Base-by-base conservation (phyloP, 257 asterid species). In the Przewalskia tangutica region DNA sequence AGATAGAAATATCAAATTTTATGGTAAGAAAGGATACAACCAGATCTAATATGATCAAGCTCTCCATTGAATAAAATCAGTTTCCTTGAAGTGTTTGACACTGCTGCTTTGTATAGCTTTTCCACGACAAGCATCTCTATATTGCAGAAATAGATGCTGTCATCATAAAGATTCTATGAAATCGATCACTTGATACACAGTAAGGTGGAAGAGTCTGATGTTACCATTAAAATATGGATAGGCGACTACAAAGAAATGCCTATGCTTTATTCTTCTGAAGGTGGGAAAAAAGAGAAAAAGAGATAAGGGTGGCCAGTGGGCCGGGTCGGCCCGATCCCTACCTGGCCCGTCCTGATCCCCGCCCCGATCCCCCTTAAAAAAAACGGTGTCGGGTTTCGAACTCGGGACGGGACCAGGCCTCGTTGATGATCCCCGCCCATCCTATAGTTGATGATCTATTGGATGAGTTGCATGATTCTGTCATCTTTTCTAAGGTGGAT, bases 51-150 rank as follows among this genome's bases (percentile, higher is more conserved):
- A 71, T 97, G 89, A 85, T 95, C 98, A 46, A 95, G 97, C 83
- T 95, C 98, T 40, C 99, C 98, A 36, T 95, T 93, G 90, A 95
- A 95, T 80, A 95, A 87, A 68, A 95, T 89, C 87, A 95, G 77
- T 81, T 89, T 88, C 14, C 95, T 87, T 0, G 91, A 83, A 81
- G 97, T 91, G 80, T 86, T 87, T 8, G 51, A 88, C 65, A 93
- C 99, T 46, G 94, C 97, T 87, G 88, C 96, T 89, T 92, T 89
- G 81, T 93, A 93, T 36, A 95, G 94, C 87, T 93, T 97, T 86
- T 93, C 98, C 84, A 93, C 99, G 81, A 93, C 98, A 20, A 95
- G 98, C 98, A 95, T 95, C 88, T 95, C 97, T 93, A 88, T 10
- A 60, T 85, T 53, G 55, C 77, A 84, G 75, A 79, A 66, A 79